Conservation (phyloP, 2,329 filamentous ascomycete species). For the Zymoseptoria tritici region DNA sequence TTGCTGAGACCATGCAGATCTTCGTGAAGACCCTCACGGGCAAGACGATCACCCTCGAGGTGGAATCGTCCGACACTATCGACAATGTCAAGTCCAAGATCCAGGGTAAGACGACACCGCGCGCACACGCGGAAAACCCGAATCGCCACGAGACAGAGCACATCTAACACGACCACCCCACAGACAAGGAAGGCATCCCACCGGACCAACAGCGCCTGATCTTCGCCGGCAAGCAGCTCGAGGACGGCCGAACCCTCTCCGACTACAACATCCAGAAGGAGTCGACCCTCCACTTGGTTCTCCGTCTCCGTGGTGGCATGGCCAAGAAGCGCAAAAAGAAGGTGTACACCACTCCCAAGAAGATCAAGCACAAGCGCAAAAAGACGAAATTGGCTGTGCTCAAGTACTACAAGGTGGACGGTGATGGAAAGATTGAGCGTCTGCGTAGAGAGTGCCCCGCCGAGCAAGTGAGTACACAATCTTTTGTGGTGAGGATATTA, state of each 20-base stretch:
- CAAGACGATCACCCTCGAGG: constrained; percentile 99
- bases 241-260: constrained; percentile 96
- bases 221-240: constrained; percentile 99
- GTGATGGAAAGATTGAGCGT: constrained; percentile 99
- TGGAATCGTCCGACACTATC: constrained; percentile 98
- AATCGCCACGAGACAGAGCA: background rate
- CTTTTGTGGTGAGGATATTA: background rate
- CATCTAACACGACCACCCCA: constrained; percentile 6
- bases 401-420: constrained; percentile 99
- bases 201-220: constrained; percentile 99
- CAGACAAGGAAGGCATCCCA: constrained; percentile 99
- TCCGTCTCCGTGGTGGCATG: constrained; percentile 94
- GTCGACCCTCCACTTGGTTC: constrained; percentile 94
- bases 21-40: constrained; percentile 83
- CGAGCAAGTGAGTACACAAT: constrained; percentile 63
- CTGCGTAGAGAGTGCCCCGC: constrained; percentile 94
- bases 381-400: constrained; percentile 99
- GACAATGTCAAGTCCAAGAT: constrained; percentile 99
- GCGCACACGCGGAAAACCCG: background rate
- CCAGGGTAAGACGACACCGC: constrained; percentile 46
- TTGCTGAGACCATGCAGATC: constrained; percentile 15
- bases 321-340: constrained; percentile 99
- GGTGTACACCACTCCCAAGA: constrained; percentile 99
- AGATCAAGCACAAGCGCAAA: constrained; percentile 99
- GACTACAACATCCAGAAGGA: constrained; percentile 99